Base-by-base conservation (phyloP, 2,329 filamentous ascomycete species). In the Xylaria polymorpha region DNA sequence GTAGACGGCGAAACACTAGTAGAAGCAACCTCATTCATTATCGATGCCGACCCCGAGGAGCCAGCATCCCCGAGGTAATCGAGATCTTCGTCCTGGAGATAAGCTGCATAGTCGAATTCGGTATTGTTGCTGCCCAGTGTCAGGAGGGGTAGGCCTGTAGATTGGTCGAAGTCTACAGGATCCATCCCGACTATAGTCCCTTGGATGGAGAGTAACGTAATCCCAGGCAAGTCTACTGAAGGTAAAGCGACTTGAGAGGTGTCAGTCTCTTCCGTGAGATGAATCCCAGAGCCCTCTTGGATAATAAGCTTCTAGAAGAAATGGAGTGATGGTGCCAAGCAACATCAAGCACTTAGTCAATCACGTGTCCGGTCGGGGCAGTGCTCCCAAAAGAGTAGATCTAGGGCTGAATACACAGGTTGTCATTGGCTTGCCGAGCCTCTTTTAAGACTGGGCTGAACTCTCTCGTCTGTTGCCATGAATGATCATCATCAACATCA, bases 31-130 rank as follows among this genome's bases (percentile, higher is more conserved):
- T 74, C 64, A 58, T 72, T 68, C 61, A 68, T 60, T 14, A 61
- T 67, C 8, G 71, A 62, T 48, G 61, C 53, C 29, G 74, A 74
- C 10, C 69, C 66, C 22, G 74, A 68, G 35, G 73, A 70, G 25
- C 65, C 70, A 41, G 61, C 48, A 51, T 69, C 70, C 12, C 63
- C 67, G 10, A 70, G 50, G 56, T 72, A 72, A 14, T 67, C 63
- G 5, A 63, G 9, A 56, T 73, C 67, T 3, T 69, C 69, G 4
- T 73, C 73, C 37, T 68, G 67, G 48, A 72, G 53, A n/a, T 74
- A 75, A 35, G 64, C 61, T 15, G 67, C 46, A 71, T 73, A 74
- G 46, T 72, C 64, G 37, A 74, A 71, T 53, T 70, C 65, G 25
- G 68, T 58, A 10, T 69, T 70, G 37, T 69, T 69, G 46, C 57